Conservation (phyloP, 306 rosid genomes). For the Malus asiatica region DNA sequence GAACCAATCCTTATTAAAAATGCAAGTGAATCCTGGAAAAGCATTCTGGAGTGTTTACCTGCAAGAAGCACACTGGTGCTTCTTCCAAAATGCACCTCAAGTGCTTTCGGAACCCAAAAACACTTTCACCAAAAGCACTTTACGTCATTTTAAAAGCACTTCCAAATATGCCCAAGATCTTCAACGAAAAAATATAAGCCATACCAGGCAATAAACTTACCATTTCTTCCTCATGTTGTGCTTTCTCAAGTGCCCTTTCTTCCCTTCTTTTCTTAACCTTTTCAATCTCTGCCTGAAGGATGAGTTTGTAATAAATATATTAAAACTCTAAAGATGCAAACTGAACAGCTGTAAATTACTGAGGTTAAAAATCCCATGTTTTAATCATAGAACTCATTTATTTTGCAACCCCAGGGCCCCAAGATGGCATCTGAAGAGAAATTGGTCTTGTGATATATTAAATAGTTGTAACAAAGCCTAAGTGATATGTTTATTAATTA, state of each 20-base stretch:
- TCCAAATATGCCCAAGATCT: not conserved
- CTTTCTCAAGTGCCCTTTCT: constrained; percentile 95
- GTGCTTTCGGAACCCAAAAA: too few species aligned
- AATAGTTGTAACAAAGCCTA: not conserved
- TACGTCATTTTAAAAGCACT: too few species aligned
- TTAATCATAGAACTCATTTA: not conserved
- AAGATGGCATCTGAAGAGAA: not conserved
- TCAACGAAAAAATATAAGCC: constrained; percentile 3
- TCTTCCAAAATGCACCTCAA: too few species aligned
- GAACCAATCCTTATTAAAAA: too few species aligned
- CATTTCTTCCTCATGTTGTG: constrained; percentile 96
- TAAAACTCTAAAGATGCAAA: not conserved
- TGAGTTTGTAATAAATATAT: constrained; percentile 6
- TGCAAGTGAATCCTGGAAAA: too few species aligned
- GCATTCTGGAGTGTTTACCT: too few species aligned
- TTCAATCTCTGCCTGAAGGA: constrained; percentile 85
- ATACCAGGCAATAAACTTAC: constrained; percentile 32
- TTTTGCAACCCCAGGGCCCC: not conserved
- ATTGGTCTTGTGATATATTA: not conserved
- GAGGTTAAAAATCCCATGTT: not conserved
- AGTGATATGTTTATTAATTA: not conserved
- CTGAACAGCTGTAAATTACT: not conserved
- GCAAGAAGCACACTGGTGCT: too few species aligned
- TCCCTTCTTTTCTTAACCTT: constrained; percentile 98
- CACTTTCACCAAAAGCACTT: too few species aligned